Conservation (phyloP, 495 filamentous ascomycete species). For the Darksidea phi region DNA sequence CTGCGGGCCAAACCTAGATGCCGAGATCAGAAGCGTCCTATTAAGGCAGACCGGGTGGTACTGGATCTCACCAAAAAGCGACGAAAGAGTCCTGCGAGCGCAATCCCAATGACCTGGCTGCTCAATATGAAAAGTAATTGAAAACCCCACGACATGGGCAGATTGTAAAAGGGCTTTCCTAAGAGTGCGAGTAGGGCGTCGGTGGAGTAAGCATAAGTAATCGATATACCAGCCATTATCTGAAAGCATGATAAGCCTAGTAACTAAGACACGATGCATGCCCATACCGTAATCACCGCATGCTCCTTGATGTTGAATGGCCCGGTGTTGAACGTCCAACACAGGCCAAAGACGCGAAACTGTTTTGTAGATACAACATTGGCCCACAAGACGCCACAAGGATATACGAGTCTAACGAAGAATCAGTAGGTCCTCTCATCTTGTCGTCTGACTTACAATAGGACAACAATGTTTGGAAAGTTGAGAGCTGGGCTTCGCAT, state of each 20-base stretch:
- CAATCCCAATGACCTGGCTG: conserved; percentile 72
- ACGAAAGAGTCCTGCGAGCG: conserved; percentile 68
- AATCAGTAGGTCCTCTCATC: neutral
- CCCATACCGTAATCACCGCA: conserved; percentile 22
- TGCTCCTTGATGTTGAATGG: conserved; percentile 38
- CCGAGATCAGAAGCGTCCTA: neutral
- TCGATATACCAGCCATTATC: conserved; percentile 28
- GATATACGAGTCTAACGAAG: conserved; percentile 12
- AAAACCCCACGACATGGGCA: conserved; percentile 66
- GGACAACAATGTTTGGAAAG: conserved; percentile 26
- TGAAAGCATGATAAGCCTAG: neutral
- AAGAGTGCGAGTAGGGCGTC: conserved; percentile 19
- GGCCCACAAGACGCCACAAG: conserved; percentile 14
- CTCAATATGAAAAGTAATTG: conserved; percentile 67
- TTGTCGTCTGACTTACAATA: conserved; percentile 5
- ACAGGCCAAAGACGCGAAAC: conserved; percentile 28
- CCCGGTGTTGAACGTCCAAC: conserved; percentile 35
- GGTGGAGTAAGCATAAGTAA: conserved; percentile 23
- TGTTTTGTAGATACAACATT: conserved; percentile 20
- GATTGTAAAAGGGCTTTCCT: conserved; percentile 51
- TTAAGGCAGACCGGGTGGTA: neutral
- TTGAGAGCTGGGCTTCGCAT: conserved; percentile 29
- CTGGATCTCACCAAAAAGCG: conserved; percentile 55
- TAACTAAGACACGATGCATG: neutral
- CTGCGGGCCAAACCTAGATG: conserved; percentile 52